Base-by-base conservation (phyloP, 805 yeast species). In the Candida tallmaniae region DNA sequence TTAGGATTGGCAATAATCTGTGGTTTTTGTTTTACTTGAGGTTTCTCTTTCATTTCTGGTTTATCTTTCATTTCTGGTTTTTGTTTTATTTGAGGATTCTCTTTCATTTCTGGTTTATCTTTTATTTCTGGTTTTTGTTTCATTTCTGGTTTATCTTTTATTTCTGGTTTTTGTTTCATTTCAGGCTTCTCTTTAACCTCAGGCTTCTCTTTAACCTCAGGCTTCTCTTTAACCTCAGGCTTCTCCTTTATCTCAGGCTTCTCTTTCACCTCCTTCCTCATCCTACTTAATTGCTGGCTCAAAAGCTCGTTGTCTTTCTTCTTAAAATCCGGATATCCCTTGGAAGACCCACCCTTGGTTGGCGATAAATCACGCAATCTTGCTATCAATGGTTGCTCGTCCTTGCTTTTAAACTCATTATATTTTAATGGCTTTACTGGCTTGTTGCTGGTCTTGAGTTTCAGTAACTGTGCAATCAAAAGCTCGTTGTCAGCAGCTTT, bases 381-480 rank as follows among this genome's bases (percentile, higher is more conserved):
- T 6, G 12, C 6, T 14, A 14, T 27, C 19, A 27, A 27, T 7
- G 13, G 20, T 27, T 16, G 20, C 41, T 24, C 19, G 38, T 39
- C 8, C 26, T 42, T 1, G 40, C 45, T 21, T 38, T 40, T 5
- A 29, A 10, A 9, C 26, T 23, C 12, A 9, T 8, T n/a, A 13
- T 6, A 16, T 15, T 26, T 26, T 7, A n/a, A 14, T 26, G 23
- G 7, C 9, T 7, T 7, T 7, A 23, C 27, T 23, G 27, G 27
- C 6, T 28, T 20, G n/a, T 24, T 24, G 37, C 31, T 19, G 22
- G 35, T 14, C 32, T 39, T 17, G 32, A 24, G 8, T 48, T 56
- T 53, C 24, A 46, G 44, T 43, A 58, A 41, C 30, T 58, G 63
- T 4, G 50, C 29, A 28, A 48, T 29, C 29, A 60, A 42, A 5